phyloP scores from a whole-genome alignment of 257 asterid species.

The Rubia yunnanensis region DNA sequence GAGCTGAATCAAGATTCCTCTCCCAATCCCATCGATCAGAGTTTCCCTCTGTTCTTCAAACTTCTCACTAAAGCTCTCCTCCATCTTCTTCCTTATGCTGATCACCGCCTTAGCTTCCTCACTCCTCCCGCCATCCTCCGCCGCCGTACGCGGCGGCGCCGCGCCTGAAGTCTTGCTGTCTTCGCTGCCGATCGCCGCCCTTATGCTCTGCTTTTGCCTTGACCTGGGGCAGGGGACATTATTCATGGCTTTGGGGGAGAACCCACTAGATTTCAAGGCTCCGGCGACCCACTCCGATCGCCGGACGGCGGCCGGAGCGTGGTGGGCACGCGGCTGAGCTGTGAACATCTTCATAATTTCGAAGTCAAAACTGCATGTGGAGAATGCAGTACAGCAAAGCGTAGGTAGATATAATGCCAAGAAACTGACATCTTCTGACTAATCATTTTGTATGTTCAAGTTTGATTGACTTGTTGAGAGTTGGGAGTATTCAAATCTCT shows the following conservation, averaged over 20 bases:
- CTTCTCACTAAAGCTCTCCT: slow-evolving; percentile 55
- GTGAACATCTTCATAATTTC: slow-evolving; percentile 30
- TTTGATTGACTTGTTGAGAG: background rate
- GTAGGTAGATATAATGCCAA: background rate
- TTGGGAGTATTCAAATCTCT: slow-evolving; percentile 1
- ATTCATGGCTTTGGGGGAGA: too few relatives aligned
- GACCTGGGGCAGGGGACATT: slow-evolving; percentile 22
- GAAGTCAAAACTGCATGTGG: background rate
- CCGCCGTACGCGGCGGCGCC: slow-evolving; percentile 16
- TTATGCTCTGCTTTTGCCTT: slow-evolving; percentile 11
- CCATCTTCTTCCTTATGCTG: slow-evolving; percentile 75
- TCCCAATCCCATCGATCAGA: slow-evolving; percentile 68
- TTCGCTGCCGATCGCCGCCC: slow-evolving; percentile 70
- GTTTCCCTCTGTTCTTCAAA: slow-evolving; percentile 74
- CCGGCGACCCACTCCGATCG: slow-evolving; percentile 25
- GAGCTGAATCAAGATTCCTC: slow-evolving; percentile 72
- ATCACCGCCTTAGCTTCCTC: slow-evolving; percentile 62
- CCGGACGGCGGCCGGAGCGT: slow-evolving; percentile 21
- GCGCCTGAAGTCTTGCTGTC: slow-evolving; percentile 52
- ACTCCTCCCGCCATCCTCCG: slow-evolving; percentile 15
- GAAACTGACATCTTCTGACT: background rate
- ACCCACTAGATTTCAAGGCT: slow-evolving; percentile 15
- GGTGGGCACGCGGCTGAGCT: slow-evolving; percentile 46
- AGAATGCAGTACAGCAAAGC: too few relatives aligned
- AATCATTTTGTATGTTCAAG: background rate